Evolutionary conservation across 1,139 yeast genomes (phyloP), one percentile per base, ranked within the genome.

Genomic region (Suhomyces terraborum): DNA sequence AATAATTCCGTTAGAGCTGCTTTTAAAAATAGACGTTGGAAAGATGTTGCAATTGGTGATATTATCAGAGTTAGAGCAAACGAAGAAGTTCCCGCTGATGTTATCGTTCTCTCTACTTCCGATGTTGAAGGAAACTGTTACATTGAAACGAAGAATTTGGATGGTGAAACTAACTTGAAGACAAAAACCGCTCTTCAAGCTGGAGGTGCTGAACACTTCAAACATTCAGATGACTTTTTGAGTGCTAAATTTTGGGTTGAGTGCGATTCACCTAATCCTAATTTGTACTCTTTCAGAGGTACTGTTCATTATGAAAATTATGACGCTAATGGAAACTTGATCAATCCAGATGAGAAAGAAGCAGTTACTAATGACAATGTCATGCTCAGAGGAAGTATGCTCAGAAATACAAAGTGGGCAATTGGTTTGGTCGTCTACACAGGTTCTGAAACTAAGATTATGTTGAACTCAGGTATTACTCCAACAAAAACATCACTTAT

Each of bases 111-210:
- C 32, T 79, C 96, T 2, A 82, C 96, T 0, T 84, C 95, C 0
- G 97, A 91, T 59, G 62, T 76, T 1, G 98, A 93, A 58, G 96
- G 96, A 31, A 89, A 84, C 34, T 91, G 98, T 65, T 91, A 84
- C 56, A 82, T 91, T 31, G 98, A 93, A 63, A 93, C 98, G 1
- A 91, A 89, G 57, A 93, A 93, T 61, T 75, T 93, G 54, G 98
- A 93, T 64, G 98, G 98, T 61, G 98, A 93, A 65, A 88, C 98
- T 4, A 93, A 93, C 59, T 74, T 93, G 60, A 93, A 93, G 62
- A 80, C 81, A 36, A 84, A 88, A 47, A 83, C 80, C 49, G 82
- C 95, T 10, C 66, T 93, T 42, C 78, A 80, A 45, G 80, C 88
- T 53, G 89, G 95, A 19, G 77, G 80, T 27, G 61, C 68, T 9